phyloP scores from a whole-genome alignment of 164 flowering plant genomes.

The grape (Vitis vinifera) region ASM3070453v1 NC_081822.1:1761001-1761500 shows the following conservation, averaged over 20 bases:
- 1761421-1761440: too few species aligned
- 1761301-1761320: conserved; percentile 24
- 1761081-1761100: conserved; percentile 64
- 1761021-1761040: conserved; percentile 70
- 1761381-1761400: not conserved
- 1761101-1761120: conserved; percentile 42
- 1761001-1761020: conserved; percentile 56
- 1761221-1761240: conserved; percentile 63
- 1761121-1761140: conserved; percentile 43
- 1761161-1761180: conserved; percentile 19
- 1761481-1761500: too few species aligned
- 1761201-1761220: conserved; percentile 20
- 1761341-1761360: too few species aligned
- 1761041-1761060: conserved; percentile 41
- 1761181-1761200: conserved; percentile 7
- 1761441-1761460: too few species aligned
- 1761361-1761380: not conserved
- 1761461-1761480: too few species aligned
- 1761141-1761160: conserved; percentile 55
- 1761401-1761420: too few species aligned
- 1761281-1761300: conserved; percentile 43
- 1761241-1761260: conserved; percentile 45
- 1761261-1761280: conserved; percentile 60
- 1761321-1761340: not conserved
- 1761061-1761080: conserved; percentile 49